Evolutionary conservation across 441 rosid species (phyloP), one percentile per base, ranked within the genome.

Genomic region (Sinapis alba): DNA sequence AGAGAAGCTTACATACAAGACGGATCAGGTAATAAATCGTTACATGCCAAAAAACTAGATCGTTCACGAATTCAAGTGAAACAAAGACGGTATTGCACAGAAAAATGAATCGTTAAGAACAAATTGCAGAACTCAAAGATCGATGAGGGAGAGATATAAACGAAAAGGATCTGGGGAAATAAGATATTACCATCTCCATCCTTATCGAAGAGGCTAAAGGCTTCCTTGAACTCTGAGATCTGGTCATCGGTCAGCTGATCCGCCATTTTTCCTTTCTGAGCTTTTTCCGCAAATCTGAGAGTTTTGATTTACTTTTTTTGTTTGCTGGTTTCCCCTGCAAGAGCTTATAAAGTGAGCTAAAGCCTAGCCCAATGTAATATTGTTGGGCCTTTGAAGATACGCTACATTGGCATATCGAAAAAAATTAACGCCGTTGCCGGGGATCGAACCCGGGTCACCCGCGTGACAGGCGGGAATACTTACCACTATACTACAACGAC

Each of bases 401-500:
- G 50, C 7, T 41, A 12, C 13, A 13, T 1, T 13, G 16, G 50
- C 4, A 5, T 41, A 13, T 13, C 50, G 16, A 13, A 1, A 16
- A 18, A 20, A 50, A 4, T 0, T 0, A 0, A 0, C 80, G 77
- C 77, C 80, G 69, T 62, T 72, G 54, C 69, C 76, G 69, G 76
- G 69, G 9, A 65, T 65, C 77, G 77, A 73, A 78, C 75, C 81
- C 81, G 78, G 75, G 75, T 78, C 80, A 60, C 80, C 80, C 68
- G 80, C 68, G 72, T 77, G 80, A 77, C 92, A 93, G 97, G 93
- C 97, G 88, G 89, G 87, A 82, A 89, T 88, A 87, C 98, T 91
- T 0, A 87, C 97, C 96, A 92, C 96, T 89, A 89, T 92, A 89
- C 96, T 87, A 92, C 87, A 83, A 89, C 88, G 87, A 87, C 90